Evolutionary conservation across 1,139 yeast genomes (phyloP).

Genomic region (Pichia cactophila): DNA sequence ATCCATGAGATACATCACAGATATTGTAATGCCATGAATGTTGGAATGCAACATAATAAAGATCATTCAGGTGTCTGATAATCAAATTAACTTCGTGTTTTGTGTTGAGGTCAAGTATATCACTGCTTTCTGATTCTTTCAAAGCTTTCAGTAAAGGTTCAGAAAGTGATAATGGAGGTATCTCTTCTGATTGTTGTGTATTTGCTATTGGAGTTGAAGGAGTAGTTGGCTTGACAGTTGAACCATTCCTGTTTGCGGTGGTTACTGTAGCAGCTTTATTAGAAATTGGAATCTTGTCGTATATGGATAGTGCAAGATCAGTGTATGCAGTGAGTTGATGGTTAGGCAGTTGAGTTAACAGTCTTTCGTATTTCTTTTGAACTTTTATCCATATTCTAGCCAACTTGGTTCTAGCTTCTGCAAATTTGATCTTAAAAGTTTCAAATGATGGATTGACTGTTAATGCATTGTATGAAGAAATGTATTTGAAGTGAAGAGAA

Average conservation of each 20-base stretch:
- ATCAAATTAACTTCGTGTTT: constrained; percentile 27
- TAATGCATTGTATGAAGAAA: constrained; percentile 64
- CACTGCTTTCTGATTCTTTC: constrained; percentile 17
- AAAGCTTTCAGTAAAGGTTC: constrained; percentile 6
- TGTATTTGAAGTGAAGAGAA: constrained; percentile 66
- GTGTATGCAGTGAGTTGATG: constrained; percentile 27
- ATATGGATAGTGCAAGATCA: constrained; percentile 51
- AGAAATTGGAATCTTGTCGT: constrained; percentile 61
- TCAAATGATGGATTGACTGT: constrained; percentile 59
- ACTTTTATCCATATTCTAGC: constrained; percentile 61
- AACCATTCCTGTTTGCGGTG: background rate
- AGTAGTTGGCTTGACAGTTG: constrained; percentile 30
- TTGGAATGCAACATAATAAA: constrained; percentile 56
- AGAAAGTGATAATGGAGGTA: constrained; percentile 9
- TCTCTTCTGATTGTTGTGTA: constrained; percentile 6
- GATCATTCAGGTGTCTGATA: constrained; percentile 40
- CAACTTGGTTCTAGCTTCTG: constrained; percentile 54
- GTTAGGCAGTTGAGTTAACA: constrained; percentile 23
- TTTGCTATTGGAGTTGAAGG: background rate
- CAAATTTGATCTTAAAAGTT: constrained; percentile 52
- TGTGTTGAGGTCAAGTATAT: constrained; percentile 22
- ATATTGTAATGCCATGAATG: constrained; percentile 74
- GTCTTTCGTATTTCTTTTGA: constrained; percentile 39
- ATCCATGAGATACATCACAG: constrained; percentile 50
- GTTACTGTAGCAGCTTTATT: constrained; percentile 29